Percentiles rank a stretch among this genome's conserved stretches.
These are phyloP conservation scores for Pseudogymnoascus sp. DNA, from an alignment of 2,329 filamentous ascomycete species.

Conservation along the genomic window DNA sequence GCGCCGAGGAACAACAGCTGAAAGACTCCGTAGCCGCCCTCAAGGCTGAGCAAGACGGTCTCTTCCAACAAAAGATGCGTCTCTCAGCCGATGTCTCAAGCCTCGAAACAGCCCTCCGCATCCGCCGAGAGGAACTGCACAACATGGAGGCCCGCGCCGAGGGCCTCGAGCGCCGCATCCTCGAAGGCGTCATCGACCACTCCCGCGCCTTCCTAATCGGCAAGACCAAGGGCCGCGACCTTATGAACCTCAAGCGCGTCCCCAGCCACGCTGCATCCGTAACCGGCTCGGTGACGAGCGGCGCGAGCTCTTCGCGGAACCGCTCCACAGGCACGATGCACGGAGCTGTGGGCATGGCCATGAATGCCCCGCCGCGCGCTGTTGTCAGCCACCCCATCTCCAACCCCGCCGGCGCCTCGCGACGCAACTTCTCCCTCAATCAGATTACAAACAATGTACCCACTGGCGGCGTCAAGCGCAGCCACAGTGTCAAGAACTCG, in stretches of 20 bases:
- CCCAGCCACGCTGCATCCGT: conserved; percentile 36
- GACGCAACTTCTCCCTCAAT: conserved; percentile 82
- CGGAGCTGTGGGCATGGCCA: conserved; percentile 44
- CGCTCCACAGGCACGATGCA: conserved; percentile 24
- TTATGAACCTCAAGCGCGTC: conserved; percentile 44
- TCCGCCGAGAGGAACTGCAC: conserved; percentile 84
- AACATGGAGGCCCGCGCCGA: conserved; percentile 88
- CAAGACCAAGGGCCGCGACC: conserved; percentile 43
- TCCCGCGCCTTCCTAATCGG: conserved; percentile 82
- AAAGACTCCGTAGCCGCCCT: conserved; percentile 44
- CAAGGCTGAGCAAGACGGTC: conserved; percentile 59
- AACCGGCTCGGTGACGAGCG: conserved; percentile 30
- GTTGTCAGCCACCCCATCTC: conserved; percentile 26
- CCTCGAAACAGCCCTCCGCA: conserved; percentile 79
- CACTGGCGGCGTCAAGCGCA: conserved; percentile 60
- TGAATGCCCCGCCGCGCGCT: conserved; percentile 34
- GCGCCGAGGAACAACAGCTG: conserved; percentile 54
- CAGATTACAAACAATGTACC: conserved; percentile 72
- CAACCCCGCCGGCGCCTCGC: conserved; percentile 46
- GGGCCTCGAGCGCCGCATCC: conserved; percentile 78
- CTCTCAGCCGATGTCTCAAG: conserved; percentile 81
- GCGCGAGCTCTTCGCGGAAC: conserved; percentile 33
- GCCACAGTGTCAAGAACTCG: conserved; percentile 66
- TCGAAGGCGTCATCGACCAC: conserved; percentile 94
- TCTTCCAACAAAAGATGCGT: conserved; percentile 69